Percentiles rank a stretch among this genome's conserved stretches.
Conservation (phyloP, 345 rosid species). For the Euphorbia tirucalli region DNA sequence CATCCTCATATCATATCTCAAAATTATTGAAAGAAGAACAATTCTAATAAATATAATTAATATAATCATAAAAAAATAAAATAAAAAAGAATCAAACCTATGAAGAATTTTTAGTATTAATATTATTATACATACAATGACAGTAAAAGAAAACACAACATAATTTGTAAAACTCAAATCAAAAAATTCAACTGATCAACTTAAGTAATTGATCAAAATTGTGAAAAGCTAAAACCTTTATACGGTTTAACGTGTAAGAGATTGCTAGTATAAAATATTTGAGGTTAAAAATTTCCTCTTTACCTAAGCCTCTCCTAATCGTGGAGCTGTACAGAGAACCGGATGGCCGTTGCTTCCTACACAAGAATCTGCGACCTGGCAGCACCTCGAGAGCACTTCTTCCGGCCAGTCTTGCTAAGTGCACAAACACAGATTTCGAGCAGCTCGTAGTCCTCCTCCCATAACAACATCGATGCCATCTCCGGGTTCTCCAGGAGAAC, state of each 20-base stretch:
- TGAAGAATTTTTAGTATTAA: too few species aligned
- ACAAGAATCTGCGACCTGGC: constrained; percentile 90
- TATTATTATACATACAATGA: too few species aligned
- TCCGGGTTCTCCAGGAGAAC: constrained; percentile 76
- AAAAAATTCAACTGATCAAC: background rate
- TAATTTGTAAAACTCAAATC: background rate
- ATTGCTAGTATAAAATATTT: constrained; percentile 5
- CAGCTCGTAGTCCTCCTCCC: constrained; percentile 95
- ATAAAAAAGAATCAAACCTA: too few species aligned
- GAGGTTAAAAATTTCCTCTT: constrained; percentile 1
- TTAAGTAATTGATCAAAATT: constrained; percentile 6
- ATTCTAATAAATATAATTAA: too few species aligned
- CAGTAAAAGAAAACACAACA: background rate
- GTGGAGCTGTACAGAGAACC: constrained; percentile 31
- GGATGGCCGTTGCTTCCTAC: constrained; percentile 29
- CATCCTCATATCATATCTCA: too few species aligned
- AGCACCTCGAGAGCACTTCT: constrained; percentile 84
- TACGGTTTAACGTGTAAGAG: background rate
- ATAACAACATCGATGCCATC: constrained; percentile 70
- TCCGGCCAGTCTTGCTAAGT: constrained; percentile 72
- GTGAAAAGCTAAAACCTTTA: background rate
- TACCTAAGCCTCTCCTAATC: constrained; percentile 18
- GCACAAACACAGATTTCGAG: constrained; percentile 87
- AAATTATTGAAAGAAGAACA: too few species aligned
- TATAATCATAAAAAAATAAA: too few species aligned